Evolutionary conservation across 2,329 filamentous ascomycete genomes (phyloP), one percentile per base, ranked within the genome.

Genomic region (Graphilbum fragrans): DNA sequence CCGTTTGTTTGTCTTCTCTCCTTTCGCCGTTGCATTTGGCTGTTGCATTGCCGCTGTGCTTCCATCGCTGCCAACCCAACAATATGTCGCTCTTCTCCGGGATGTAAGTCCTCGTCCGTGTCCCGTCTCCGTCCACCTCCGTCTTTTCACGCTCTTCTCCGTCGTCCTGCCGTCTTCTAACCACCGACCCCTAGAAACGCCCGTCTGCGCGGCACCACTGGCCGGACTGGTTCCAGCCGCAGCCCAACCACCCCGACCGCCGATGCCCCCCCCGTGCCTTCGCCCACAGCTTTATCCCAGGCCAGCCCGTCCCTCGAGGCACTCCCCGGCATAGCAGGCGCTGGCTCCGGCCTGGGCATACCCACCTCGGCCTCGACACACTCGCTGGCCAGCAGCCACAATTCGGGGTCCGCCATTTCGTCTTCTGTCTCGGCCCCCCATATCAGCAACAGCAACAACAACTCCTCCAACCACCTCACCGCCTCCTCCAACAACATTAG

Each of bases 371-470:
- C 29, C 8, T 31, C 29, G 7, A 10, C 29, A 16, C 29, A 31
- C 29, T 31, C 29, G 6, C 5, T 31, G 11, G 29, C 29, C 29
- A 12, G 25, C 25, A 31, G 29, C 29, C 5, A 5, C 6, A 14
- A 14, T 16, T 31, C 29, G 8, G n/a, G n/a, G n/a, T n/a, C n/a
- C n/a, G n/a, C n/a, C n/a, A n/a, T n/a, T n/a, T n/a, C n/a, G n/a
- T n/a, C n/a, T n/a, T n/a, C n/a, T 29, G 17, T 7, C 32, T 19
- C n/a, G n/a, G 32, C 17, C 4, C 32, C 6, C n/a, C 32, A 18
- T 19, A 61, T 65, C 49, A 50, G 62, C 27, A 65, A 58, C 48
- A 18, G n/a, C 32, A 3, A 3, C n/a, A 34, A 17, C 32, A 18
- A 34, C 7, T 4, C n/a, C 17, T 18, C 32, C 8, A 31, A 16